These are phyloP conservation scores for Russula brevipes DNA, from an alignment of 768 basidiomycete genomes.

Conservation along the genomic window DNA sequence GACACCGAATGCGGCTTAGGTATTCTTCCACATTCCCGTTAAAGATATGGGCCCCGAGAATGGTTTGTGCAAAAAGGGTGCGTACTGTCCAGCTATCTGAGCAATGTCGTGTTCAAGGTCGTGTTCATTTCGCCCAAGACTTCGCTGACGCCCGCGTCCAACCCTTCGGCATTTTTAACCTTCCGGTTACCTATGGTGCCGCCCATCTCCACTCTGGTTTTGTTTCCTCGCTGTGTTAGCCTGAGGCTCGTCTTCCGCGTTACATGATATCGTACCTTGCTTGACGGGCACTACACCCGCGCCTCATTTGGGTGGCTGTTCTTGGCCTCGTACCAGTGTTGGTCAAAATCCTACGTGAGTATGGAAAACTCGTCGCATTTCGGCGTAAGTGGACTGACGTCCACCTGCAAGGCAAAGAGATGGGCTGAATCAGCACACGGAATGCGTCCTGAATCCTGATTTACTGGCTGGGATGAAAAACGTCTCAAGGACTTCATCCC, in stretches of 20 bases:
- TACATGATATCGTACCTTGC: constrained; percentile 70
- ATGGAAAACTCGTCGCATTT: constrained; percentile 50
- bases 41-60: constrained; percentile 65
- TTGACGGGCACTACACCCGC: constrained; percentile 46
- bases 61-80: constrained; percentile 74
- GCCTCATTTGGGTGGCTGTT: constrained; percentile 54
- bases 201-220: constrained; percentile 54
- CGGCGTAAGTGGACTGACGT: constrained; percentile 56
- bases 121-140: constrained; percentile 35
- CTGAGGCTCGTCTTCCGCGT: constrained; percentile 69
- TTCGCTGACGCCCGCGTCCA: constrained; percentile 56
- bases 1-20: constrained; percentile 39
- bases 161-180: constrained; percentile 61
- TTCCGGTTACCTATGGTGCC: constrained; percentile 67
- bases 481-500: constrained; percentile 63
- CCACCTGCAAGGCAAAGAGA: constrained; percentile 62
- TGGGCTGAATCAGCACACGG: constrained; percentile 66
- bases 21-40: constrained; percentile 61
- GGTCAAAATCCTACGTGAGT: constrained; percentile 59
- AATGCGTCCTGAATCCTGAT: constrained; percentile 63
- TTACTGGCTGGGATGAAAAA: constrained; percentile 68
- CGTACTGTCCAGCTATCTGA: constrained; percentile 29
- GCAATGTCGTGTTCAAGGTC: no score
- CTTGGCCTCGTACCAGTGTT: constrained; percentile 63
- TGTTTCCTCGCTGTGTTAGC: constrained; percentile 56